Evolutionary conservation across 1,284 basidiomycete genomes (phyloP), one percentile per base, ranked within the genome.

Genomic region (Cryptococcus deneoformans): DNA sequence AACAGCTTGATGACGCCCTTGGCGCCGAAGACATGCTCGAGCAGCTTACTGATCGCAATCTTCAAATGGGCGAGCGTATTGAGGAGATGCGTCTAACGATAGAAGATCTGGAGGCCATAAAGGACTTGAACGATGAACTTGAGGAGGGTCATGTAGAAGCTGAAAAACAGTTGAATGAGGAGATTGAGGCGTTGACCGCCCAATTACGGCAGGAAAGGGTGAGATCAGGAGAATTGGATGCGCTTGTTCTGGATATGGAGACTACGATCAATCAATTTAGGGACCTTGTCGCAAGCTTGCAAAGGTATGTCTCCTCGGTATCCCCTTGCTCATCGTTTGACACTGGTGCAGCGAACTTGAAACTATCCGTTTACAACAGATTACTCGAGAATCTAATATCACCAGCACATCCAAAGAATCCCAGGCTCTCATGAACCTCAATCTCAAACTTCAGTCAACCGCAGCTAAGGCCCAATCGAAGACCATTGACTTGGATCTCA

Each of bases 1-100:
- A 86, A 14, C 95, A 99, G 73, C 85, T 99, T 9, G 96, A 99
- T 70, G 92, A 95, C 73, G 92, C 96, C 0, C 82, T 96, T 2
- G 91, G 90, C 16, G 92, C 93, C 0, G 94, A 99, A 75, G 96
- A 99, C 62, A 88, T 99, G 82, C 84, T 99, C 6, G 92, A 97
- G 46, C 88, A 93, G 69, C 82, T 99, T 40, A 98, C 95, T 0
- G 96, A 98, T 71, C 86, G 92, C 29, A 99, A 98, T 73, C 82
- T 97, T 24, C 85, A 88, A 77, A 84, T 96, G 52, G 87, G 89
- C 64, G 93, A 96, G 90, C 95, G 90, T 85, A 91, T 98, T 64
- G 95, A 98, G 70, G 92, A 96, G 77, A 93, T 98, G 88, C 85
- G 89, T 5, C 87, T 90, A 54, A 90, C 89, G 0, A 92, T 98